phyloP scores from a whole-genome alignment of 2,329 filamentous ascomycete genomes.

The Clonostachys solani region DNA sequence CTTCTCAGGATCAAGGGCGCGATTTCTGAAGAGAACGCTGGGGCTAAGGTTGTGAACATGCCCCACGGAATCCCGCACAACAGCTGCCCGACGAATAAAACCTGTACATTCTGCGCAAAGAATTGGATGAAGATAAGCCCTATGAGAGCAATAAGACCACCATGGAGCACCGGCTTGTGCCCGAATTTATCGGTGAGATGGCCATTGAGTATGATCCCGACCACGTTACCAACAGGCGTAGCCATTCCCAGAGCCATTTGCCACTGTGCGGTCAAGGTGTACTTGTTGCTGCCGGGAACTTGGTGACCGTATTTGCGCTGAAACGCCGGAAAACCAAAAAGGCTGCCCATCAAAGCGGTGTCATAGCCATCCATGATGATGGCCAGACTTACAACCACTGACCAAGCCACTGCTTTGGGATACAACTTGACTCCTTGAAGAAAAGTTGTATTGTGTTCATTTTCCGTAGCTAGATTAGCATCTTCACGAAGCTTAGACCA shows the following conservation, averaged over 20 bases:
- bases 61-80: constrained; percentile 26
- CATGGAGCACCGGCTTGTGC: constrained; percentile 28
- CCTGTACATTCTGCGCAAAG: constrained; percentile 20
- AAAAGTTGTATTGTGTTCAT: constrained; percentile 13
- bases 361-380: constrained; percentile 7
- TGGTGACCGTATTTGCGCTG: constrained; percentile 12
- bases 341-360: constrained; percentile 16
- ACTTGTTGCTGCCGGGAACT: constrained; percentile 5
- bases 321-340: constrained; percentile 25
- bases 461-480: constrained; percentile 5
- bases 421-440: constrained; percentile 12
- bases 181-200: background rate
- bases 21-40: constrained; percentile 28
- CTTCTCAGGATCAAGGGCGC: constrained; percentile 19
- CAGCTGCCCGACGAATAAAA: constrained; percentile 23
- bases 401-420: constrained; percentile 23
- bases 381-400: constrained; percentile 12
- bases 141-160: constrained; percentile 23
- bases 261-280: constrained; percentile 16
- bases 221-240: constrained; percentile 25
- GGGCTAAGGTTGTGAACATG: constrained; percentile 23
- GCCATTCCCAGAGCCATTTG: constrained; percentile 32
- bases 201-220: constrained; percentile 23
- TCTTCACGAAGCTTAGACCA: constrained; percentile 1
- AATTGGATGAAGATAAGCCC: constrained; percentile 29